Percentiles rank a stretch among this genome's conserved stretches.
Conservation (phyloP, 805 yeast species). For the Hanseniaspora thailandica region DNA sequence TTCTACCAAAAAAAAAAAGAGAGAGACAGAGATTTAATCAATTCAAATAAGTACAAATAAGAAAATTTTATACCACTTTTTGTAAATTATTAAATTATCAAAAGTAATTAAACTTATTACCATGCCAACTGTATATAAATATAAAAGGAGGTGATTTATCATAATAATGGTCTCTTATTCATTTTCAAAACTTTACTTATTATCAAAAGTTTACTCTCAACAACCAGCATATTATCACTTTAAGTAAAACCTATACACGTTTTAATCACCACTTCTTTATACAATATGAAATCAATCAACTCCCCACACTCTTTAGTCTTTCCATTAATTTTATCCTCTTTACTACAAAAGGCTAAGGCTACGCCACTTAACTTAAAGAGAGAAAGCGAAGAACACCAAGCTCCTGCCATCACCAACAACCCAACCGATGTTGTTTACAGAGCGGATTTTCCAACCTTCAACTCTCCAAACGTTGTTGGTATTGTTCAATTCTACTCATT, state of each 20-base stretch:
- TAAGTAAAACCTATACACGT: background rate
- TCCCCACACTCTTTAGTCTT: background rate
- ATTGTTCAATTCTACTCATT: conserved; percentile 48
- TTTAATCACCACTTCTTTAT: background rate
- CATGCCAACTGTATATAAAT: background rate
- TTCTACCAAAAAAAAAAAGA: too few relatives aligned
- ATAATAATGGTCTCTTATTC: too few relatives aligned
- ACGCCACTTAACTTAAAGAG: background rate
- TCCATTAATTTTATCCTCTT: background rate
- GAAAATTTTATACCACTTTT: background rate
- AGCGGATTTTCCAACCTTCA: conserved; percentile 36
- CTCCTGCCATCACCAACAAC: conserved; percentile 41
- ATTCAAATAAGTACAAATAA: background rate
- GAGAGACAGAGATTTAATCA: too few relatives aligned
- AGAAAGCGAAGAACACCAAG: conserved; percentile 20
- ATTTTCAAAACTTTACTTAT: too few relatives aligned
- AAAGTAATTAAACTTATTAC: background rate
- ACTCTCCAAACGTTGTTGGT: conserved; percentile 34
- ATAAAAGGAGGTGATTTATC: too few relatives aligned
- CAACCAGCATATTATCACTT: background rate
- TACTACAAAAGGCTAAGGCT: background rate
- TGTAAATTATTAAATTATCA: background rate
- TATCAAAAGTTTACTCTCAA: too few relatives aligned
- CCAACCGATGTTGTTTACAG: conserved; percentile 42
- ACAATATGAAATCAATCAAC: background rate